Evolutionary conservation across 2,329 filamentous ascomycete genomes (phyloP), one percentile per base, ranked within the genome.

Genomic region (Cryphonectria nitschkei): DNA sequence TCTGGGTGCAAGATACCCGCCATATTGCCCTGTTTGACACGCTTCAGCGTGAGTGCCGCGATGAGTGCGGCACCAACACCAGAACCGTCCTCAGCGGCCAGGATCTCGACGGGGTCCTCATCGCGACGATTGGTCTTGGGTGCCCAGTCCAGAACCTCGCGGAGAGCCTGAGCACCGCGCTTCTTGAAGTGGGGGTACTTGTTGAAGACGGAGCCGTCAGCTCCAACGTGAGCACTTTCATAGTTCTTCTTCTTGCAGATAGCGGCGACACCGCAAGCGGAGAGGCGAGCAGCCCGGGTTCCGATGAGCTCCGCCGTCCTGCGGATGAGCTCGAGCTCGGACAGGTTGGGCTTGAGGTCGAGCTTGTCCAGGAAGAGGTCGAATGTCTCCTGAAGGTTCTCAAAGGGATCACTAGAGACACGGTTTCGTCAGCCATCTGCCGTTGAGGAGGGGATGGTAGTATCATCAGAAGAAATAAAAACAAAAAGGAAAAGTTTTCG

Each of bases 141-240:
- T 2, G 92, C 89, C 95, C 95, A 98, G 85, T 97, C 95, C 52
- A 99, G 89, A 75, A 99, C 98, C 85, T 99, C 96, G 69, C 93
- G 90, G 68, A 99, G 88, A 39, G 96, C 96, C 80, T 91, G 87
- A 19, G 96, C 95, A 69, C 95, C 95, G 68, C 96, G 92, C 70
- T 90, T 89, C 87, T 98, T 98, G 89, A 99, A 99, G 83, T 97
- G 93, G 16, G 96, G 96, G 84, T 99, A 99, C 82, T 98, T 98
- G 87, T 97, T 98, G 86, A 99, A 99, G 68, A 99, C 95, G 26
- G 93, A 97, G 52, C 96, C 96, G 79, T 99, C 96, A 67, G 96
- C 96, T 77, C 96, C 96, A 58, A 99, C 96, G 81, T 98, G 96
- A 84, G 93, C 97, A 52, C 88, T 87, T 78, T 92, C 84, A 82